Conservation (phyloP, 2,329 filamentous ascomycete species). For the Aureobasidium sp. region DNA sequence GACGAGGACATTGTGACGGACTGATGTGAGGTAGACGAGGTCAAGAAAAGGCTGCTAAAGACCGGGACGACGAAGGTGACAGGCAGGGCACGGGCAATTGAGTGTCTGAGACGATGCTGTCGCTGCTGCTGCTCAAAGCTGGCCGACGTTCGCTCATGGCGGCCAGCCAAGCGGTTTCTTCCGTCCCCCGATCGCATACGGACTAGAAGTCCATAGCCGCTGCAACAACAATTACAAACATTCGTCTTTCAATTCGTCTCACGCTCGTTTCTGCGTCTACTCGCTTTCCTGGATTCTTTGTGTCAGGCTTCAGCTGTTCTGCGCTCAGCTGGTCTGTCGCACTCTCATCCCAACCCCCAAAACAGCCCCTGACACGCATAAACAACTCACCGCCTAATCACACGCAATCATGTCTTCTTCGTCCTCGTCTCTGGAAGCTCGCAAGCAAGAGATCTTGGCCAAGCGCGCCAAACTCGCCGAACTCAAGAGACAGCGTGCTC, state of each 20-base stretch:
- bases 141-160: background rate
- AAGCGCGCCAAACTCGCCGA: constrained; percentile 97
- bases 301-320: background rate
- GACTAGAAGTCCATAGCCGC: background rate
- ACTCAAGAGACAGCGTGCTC: constrained; percentile 83
- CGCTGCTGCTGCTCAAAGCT: background rate
- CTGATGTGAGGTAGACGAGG: background rate
- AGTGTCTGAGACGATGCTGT: background rate
- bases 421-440: constrained; percentile 47
- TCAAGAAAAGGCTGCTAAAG: background rate
- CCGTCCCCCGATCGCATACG: background rate
- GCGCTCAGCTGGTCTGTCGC: constrained; percentile 8
- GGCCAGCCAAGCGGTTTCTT: background rate
- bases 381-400: background rate
- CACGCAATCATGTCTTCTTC: constrained; percentile 22
- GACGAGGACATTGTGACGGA: constrained; percentile 19
- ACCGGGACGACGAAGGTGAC: background rate
- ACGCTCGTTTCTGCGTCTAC: background rate
- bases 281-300: background rate
- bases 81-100: constrained; percentile 7
- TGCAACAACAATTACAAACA: background rate
- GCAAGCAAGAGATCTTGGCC: constrained; percentile 89
- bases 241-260: background rate
- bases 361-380: background rate
- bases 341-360: background rate